Percentiles rank a stretch among this genome's conserved stretches.
phyloP scores from a whole-genome alignment of 768 basidiomycete genomes.

The Russula olivacea region DNA sequence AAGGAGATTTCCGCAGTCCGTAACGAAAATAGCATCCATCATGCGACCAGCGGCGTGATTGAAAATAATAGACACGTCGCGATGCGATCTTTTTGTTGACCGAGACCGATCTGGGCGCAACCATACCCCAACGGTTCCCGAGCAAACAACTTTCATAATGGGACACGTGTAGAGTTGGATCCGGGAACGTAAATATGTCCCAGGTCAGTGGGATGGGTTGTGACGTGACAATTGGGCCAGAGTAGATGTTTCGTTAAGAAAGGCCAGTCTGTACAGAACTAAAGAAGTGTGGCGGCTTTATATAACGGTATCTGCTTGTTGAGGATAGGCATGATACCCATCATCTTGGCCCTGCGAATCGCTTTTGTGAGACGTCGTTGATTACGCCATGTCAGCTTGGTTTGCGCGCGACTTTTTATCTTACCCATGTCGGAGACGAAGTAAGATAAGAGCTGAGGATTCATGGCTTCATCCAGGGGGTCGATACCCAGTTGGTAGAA shows the following conservation, averaged over 20 bases:
- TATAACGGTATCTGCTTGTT: slow-evolving; percentile 10
- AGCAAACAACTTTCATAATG: slow-evolving; percentile 6
- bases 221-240: neutral
- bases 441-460: slow-evolving; percentile 49
- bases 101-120: slow-evolving; percentile 11
- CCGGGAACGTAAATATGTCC: neutral
- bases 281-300: neutral
- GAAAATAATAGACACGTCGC: neutral
- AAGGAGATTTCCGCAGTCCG: neutral
- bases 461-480: slow-evolving; percentile 62
- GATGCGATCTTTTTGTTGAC: slow-evolving; percentile 10
- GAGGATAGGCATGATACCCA: slow-evolving; percentile 70
- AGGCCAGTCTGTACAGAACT: neutral
- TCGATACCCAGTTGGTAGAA: slow-evolving; percentile 70
- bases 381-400: slow-evolving; percentile 67
- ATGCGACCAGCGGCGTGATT: slow-evolving; percentile 18
- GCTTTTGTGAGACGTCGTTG: slow-evolving; percentile 80
- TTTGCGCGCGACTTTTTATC: slow-evolving; percentile 63
- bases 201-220: slow-evolving; percentile 4
- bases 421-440: slow-evolving; percentile 76
- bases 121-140: slow-evolving; percentile 2
- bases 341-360: slow-evolving; percentile 82
- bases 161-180: slow-evolving; percentile 11
- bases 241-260: neutral
- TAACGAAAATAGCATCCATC: slow-evolving; percentile 3